Evolutionary conservation across 768 basidiomycete species (phyloP).

Genomic region (Tulasnella sp.): DNA sequence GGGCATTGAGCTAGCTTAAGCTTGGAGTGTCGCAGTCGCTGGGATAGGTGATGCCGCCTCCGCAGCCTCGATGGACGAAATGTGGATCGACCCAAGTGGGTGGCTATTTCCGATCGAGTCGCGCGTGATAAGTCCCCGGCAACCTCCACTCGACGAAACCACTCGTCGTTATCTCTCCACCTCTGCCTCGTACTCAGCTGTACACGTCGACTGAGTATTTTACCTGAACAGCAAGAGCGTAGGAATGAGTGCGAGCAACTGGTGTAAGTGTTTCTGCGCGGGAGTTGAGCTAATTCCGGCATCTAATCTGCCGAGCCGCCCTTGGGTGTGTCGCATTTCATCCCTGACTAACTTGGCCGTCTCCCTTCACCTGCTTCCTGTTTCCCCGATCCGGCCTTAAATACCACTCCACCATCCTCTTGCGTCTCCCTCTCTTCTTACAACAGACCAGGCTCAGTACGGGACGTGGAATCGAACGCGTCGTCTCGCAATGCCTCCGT

Average conservation of each 20-base stretch:
- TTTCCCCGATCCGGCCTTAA: neutral
- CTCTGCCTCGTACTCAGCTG: neutral
- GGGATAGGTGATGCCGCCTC: neutral
- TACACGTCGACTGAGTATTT: neutral
- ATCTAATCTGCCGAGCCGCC: neutral
- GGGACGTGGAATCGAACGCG: constrained; percentile 58
- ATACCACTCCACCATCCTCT: neutral
- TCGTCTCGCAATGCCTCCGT: constrained; percentile 51
- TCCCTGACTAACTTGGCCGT: constrained; percentile 10
- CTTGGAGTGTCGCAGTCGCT: neutral
- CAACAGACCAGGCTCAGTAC: constrained; percentile 49
- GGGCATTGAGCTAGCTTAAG: neutral
- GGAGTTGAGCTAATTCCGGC: neutral
- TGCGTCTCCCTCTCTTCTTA: neutral
- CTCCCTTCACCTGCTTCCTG: constrained; percentile 7
- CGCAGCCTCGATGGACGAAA: neutral
- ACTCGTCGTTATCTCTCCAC: neutral
- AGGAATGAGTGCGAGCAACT: constrained; percentile 16
- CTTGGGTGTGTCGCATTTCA: too few species aligned
- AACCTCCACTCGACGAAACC: neutral
- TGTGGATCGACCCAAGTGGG: neutral
- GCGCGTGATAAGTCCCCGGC: neutral
- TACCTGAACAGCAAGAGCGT: neutral
- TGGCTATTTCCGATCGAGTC: neutral
- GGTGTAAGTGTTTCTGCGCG: constrained; percentile 8